A percentile compares a stretch with the other conserved stretches of the same genome.
These are phyloP conservation scores for Coemansia reversa DNA, from an alignment of 192 early-diverging fungal genomes.

Conservation along the genomic window DNA sequence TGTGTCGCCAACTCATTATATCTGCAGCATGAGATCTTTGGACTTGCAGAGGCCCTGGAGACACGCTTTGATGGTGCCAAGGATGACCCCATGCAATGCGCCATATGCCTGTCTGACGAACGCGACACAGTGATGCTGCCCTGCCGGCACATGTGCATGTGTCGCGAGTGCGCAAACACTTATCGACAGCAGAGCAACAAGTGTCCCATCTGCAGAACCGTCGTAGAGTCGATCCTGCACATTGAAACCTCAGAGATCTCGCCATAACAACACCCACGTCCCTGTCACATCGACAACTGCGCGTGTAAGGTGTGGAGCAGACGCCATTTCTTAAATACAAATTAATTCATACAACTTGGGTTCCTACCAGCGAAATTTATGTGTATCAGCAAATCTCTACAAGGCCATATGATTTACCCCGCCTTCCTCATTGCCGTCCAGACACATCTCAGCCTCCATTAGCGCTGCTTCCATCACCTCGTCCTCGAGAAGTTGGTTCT, in stretches of 20 bases:
- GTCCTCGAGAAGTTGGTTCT: slow-evolving; percentile 39
- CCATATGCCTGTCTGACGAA: slow-evolving; percentile 73
- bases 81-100: slow-evolving; percentile 63
- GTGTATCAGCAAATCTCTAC: neutral
- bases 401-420: neutral
- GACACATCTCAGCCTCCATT: slow-evolving; percentile 17
- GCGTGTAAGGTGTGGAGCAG: neutral
- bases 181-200: slow-evolving; percentile 58
- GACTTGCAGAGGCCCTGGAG: slow-evolving; percentile 34
- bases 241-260: slow-evolving; percentile 16
- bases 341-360: neutral
- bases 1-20: slow-evolving; percentile 31
- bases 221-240: slow-evolving; percentile 43
- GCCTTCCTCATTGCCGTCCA: slow-evolving; percentile 1
- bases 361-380: neutral
- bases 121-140: slow-evolving; percentile 74
- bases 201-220: slow-evolving; percentile 51
- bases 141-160: slow-evolving; percentile 81
- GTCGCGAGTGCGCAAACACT: slow-evolving; percentile 70
- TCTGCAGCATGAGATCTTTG: slow-evolving; percentile 48
- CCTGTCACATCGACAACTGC: neutral
- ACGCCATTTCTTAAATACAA: neutral
- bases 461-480: slow-evolving; percentile 40
- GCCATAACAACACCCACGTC: neutral
- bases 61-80: slow-evolving; percentile 1